Evolutionary conservation across 108 stramenopile genomes (phyloP).

Genomic region (Cyclotella atomus): DNA sequence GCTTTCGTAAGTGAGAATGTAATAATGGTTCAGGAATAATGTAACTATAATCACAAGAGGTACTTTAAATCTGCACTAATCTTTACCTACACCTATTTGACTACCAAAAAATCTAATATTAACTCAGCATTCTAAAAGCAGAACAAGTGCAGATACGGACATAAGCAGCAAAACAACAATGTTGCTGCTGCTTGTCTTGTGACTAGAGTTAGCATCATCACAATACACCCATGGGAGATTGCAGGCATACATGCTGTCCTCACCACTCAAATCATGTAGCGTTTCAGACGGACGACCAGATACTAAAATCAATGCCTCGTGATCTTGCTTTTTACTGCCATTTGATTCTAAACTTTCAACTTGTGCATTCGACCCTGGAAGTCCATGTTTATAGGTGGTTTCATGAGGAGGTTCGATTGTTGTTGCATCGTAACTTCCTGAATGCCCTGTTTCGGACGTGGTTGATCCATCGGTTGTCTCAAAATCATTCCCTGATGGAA

Average conservation of each 20-base stretch:
- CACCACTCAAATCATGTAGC: not conserved
- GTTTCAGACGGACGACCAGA: not conserved
- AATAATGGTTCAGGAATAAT: too few relatives aligned
- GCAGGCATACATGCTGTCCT: not conserved
- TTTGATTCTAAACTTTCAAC: too few relatives aligned
- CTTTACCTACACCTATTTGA: too few relatives aligned
- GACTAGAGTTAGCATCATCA: not conserved
- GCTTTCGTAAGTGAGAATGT: not conserved
- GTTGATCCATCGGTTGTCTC: constrained; percentile 5
- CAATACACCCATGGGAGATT: constrained; percentile 22
- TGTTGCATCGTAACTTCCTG: not conserved
- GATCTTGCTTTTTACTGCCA: not conserved
- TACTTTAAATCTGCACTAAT: too few relatives aligned
- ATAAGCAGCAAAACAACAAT: not conserved
- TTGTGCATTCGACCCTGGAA: too few relatives aligned
- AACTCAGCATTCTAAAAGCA: not conserved
- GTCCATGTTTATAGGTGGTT: not conserved
- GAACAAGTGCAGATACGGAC: not conserved
- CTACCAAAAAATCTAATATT: too few relatives aligned
- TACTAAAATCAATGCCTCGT: not conserved
- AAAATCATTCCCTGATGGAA: not conserved
- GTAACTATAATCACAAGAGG: too few relatives aligned
- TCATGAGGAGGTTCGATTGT: not conserved
- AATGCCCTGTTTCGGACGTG: not conserved
- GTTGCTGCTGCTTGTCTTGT: not conserved